Conservation (phyloP, 1,284 basidiomycete species). For the Cryptococcus deneoformans region DNA sequence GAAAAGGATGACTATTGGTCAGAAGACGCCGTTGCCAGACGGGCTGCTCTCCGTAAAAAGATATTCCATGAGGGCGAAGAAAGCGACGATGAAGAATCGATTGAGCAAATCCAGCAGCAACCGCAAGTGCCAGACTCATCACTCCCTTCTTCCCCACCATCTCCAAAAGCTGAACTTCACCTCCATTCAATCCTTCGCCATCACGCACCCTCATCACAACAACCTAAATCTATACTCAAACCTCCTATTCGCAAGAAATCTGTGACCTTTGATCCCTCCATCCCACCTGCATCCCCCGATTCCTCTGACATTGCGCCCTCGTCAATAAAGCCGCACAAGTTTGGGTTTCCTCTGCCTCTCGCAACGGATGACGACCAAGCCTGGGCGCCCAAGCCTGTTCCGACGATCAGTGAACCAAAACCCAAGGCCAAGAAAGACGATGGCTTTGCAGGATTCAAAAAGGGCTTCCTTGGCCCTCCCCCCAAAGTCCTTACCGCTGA, state of each 20-base stretch:
- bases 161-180: not conserved
- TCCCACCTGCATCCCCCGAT: slow-evolving; percentile 36
- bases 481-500: not conserved
- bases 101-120: not conserved
- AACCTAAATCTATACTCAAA: slow-evolving; percentile 39
- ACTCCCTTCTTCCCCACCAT: not conserved
- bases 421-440: slow-evolving; percentile 16
- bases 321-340: not conserved
- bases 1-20: slow-evolving; percentile 33
- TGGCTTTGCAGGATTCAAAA: slow-evolving; percentile 38
- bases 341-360: slow-evolving; percentile 30
- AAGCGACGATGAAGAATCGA: not conserved
- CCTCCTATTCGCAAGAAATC: slow-evolving; percentile 32
- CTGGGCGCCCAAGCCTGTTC: slow-evolving; percentile 24
- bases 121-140: not conserved
- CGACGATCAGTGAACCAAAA: slow-evolving; percentile 29
- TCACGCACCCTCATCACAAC: not conserved
- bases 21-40: slow-evolving; percentile 26
- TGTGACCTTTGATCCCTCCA: slow-evolving; percentile 40
- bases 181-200: slow-evolving; percentile 1
- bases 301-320: slow-evolving; percentile 18
- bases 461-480: slow-evolving; percentile 29
- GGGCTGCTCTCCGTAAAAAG: slow-evolving; percentile 27
- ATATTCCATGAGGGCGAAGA: slow-evolving; percentile 27
- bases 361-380: slow-evolving; percentile 3